Base-by-base conservation (phyloP, 208 protist genomes). In the Leishmania lainsoni region DNA sequence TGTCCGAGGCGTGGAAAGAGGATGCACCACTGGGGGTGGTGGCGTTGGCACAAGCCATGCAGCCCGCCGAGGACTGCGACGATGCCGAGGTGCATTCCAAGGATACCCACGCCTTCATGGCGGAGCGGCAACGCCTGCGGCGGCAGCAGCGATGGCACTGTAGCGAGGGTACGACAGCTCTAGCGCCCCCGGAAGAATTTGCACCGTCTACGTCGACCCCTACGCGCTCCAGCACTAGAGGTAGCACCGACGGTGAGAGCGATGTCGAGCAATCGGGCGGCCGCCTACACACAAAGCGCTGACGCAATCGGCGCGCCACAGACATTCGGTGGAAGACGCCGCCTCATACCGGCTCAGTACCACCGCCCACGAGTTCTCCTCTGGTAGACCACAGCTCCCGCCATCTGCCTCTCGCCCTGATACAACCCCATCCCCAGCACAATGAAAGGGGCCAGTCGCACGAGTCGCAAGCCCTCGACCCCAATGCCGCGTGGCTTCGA, bases 401-500 rank as follows among this genome's bases (percentile, higher is more conserved):
- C 10, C 9, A 45, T 20, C 68, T 52, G 45, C 68, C 9, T 2
- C 26, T 16, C 20, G 9, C 26, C 45, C 68, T 35, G 22, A n/a
- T 29, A 17, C 9, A 42, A 16, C 35, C 8, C 2, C 54, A 2
- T 29, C 71, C 2, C 22, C 26, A 2, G 20, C 0, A 17, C n/a
- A 10, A 35, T 14, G 5, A 51, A 22, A 22, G n/a, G 17, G 2
- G 39, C 70, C 2, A 12, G 26, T 5, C 54, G 16, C 16, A 42
- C n/a, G 17, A 17, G 6, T 42, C 71, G n/a, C 29, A 39, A 14
- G 17, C 2, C 29, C 71, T 32, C 29, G 12, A 0, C 29, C 1
- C 16, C 48, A 22, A 9, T 32, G 12, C 89, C 86, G 65, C 74
- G 69, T 5, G 86, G 78, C 14, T 91, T 90, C 75, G 84, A 88